Evolutionary conservation across 495 filamentous ascomycete genomes (phyloP).

Genomic region (Cetradonia linearis): DNA sequence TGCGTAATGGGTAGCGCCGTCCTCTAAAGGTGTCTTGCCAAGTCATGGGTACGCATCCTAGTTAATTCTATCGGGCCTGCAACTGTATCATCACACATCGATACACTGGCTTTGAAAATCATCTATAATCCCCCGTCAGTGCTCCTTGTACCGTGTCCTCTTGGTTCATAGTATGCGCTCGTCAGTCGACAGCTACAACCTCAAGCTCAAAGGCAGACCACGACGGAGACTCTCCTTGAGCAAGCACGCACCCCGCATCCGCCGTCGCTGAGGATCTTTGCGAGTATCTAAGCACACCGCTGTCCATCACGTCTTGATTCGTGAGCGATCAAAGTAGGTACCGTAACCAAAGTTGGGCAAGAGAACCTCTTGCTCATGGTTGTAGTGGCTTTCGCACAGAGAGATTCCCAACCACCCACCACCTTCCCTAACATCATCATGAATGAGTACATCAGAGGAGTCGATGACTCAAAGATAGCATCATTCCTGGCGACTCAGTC

Average conservation of each 20-base stretch:
- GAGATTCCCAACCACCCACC: not conserved
- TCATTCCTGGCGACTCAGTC: not conserved
- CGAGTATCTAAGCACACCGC: no score
- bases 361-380: conserved; percentile 3
- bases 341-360: not conserved
- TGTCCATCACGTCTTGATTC: conserved; percentile 19
- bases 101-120: not conserved
- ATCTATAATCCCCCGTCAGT: not conserved
- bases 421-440: not conserved
- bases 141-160: conserved; percentile 6
- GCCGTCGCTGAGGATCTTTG: no score
- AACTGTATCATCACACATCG: no score
- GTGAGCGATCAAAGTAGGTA: not conserved
- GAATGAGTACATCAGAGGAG: not conserved
- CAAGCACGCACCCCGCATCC: no score
- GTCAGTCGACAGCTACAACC: not conserved
- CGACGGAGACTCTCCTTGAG: no score
- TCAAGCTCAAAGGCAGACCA: conserved; percentile 17
- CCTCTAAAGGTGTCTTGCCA: no score
- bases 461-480: conserved; percentile 4
- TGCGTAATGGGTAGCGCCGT: no score
- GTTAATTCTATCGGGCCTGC: no score
- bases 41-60: no score
- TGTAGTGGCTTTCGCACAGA: not conserved
- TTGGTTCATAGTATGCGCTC: conserved; percentile 18